Evolutionary conservation across 2,329 filamentous ascomycete species (phyloP).

Genomic region (Penicillium sp.): DNA sequence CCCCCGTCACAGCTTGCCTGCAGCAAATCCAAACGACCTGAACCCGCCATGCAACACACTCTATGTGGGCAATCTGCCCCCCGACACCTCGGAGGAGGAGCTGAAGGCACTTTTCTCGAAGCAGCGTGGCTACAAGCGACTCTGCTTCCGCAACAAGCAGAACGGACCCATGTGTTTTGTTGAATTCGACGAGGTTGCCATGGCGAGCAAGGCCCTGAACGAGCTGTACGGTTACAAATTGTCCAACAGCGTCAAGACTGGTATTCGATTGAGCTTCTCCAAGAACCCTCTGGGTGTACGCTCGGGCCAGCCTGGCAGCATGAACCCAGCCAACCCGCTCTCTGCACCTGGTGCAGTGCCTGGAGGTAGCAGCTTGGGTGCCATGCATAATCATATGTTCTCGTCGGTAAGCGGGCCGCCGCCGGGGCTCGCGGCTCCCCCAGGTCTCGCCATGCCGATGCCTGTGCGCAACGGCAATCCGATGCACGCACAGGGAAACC

Average conservation of each 20-base stretch:
- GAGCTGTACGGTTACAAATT: constrained; percentile 84
- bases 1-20: constrained; percentile 69
- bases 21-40: constrained; percentile 90
- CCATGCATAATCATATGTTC: constrained; percentile 61
- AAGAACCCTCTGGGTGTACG: constrained; percentile 95
- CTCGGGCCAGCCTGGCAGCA: constrained; percentile 63
- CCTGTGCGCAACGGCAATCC: constrained; percentile 32
- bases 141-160: constrained; percentile 91
- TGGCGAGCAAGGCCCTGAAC: constrained; percentile 84
- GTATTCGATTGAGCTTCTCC: constrained; percentile 92
- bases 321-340: constrained; percentile 51
- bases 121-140: constrained; percentile 88
- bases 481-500: constrained; percentile 32
- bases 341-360: constrained; percentile 53
- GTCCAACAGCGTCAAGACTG: constrained; percentile 90
- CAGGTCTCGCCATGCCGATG: constrained; percentile 58
- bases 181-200: constrained; percentile 91
- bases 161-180: constrained; percentile 99
- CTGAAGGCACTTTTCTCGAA: constrained; percentile 90
- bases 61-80: constrained; percentile 93
- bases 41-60: constrained; percentile 97
- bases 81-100: constrained; percentile 91
- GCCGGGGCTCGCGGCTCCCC: constrained; percentile 73
- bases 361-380: constrained; percentile 55
- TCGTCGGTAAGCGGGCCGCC: constrained; percentile 71